Base-by-base conservation (phyloP, 2,329 filamentous ascomycete genomes). In the Beauveria scarabaeidicola region DNA sequence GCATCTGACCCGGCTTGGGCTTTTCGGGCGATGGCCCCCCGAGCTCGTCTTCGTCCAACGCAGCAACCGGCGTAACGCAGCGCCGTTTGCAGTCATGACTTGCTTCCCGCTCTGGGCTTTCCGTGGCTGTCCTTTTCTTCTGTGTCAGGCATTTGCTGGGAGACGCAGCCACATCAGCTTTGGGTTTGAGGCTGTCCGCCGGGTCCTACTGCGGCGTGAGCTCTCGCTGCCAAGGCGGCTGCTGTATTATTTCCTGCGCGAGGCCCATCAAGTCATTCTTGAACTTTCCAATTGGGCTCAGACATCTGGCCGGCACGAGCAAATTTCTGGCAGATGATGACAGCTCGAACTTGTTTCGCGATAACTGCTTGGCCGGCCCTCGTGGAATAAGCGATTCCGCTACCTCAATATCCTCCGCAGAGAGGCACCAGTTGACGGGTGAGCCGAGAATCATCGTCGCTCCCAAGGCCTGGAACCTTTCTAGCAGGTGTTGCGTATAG, bases 401-500 rank as follows among this genome's bases (percentile, higher is more conserved):
- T 4, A 7, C 40, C 23, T 53, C 11, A 2, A 52, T 19, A 8
- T 59, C 50, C 17, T n/a, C 2, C 3, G 5, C 27, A 6, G 52
- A 21, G 15, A 60, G 44, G 19, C 52, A 38, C 58, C 58, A 60
- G 10, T 48, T 5, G 25, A 60, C 19, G 4, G 40, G 32, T 5
- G 21, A 32, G 11, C 56, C 58, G 3, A 25, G 21, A 27, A 51
- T 17, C 17, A 19, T 19, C n/a, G 7, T 38, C 9, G 13, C 9
- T 17, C 25, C 38, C 40, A 38, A 9, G 10, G 10, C 9, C 25
- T 56, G 43, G 9, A 64, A 61, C 1, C 15, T 43, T 19, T 64
- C 32, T 1, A 63, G 56, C 3, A 64, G 25, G 2, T 58, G 54
- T 8, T 64, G 61, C 1, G 61, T 19, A 23, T 55, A 59, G 11